Conservation (phyloP, 1,284 basidiomycete species). For the Puccinia coronata region DNA sequence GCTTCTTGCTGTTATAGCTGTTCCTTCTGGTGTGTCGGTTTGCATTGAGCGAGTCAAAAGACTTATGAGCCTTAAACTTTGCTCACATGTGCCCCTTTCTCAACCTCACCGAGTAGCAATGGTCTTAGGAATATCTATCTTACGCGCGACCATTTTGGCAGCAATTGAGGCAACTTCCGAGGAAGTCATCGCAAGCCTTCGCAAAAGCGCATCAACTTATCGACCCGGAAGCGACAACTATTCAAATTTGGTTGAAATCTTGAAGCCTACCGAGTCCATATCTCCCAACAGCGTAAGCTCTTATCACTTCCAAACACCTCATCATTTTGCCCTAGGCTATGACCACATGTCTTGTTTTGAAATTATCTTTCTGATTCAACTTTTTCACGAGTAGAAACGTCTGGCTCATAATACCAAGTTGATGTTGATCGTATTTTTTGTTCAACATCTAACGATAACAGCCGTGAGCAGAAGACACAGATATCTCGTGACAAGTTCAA, state of each 20-base stretch:
- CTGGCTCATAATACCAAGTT: background rate
- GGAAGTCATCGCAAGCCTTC: background rate
- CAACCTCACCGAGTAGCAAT: background rate
- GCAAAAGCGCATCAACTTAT: background rate
- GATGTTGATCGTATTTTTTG: background rate
- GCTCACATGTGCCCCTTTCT: background rate
- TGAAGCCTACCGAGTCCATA: background rate
- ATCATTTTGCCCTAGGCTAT: background rate
- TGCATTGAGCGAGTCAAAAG: background rate
- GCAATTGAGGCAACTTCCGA: background rate
- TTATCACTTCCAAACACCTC: background rate
- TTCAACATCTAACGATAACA: background rate
- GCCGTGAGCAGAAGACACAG: background rate
- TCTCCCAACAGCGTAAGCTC: background rate
- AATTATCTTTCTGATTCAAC: no score
- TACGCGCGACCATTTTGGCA: background rate
- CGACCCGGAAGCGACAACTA: background rate
- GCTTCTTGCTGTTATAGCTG: background rate
- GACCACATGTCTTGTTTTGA: background rate
- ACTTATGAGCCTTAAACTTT: background rate
- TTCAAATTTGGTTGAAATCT: background rate
- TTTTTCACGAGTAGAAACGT: background rate
- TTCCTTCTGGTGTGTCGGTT: background rate
- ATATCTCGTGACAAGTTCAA: background rate
- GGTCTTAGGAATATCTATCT: background rate